Evolutionary conservation across 441 rosid species (phyloP), one percentile per base, ranked within the genome.

Genomic region (Kokia cookei): DNA sequence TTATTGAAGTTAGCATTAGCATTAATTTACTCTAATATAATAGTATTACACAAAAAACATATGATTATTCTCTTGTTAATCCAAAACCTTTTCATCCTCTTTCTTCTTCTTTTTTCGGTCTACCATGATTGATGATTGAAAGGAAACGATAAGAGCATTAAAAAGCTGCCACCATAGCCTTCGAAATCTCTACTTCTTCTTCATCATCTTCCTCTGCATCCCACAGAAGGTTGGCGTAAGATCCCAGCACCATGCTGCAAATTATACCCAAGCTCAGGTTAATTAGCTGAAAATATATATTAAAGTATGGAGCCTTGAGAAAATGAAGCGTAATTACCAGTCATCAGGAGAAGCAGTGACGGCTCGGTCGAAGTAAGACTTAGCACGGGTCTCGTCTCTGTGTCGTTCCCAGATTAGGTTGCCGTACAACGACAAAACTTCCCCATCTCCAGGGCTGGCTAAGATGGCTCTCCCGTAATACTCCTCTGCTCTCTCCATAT

Each of bases 161-260:
- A 73, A 82, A 78, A 3, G 82, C 84, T 27, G 82, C 80, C 76
- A 81, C 86, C 87, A 85, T 65, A 9, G 77, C 77, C 47, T 77
- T 79, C 17, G 83, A 43, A 19, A 59, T 76, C 42, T 40, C 69
- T 57, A 7, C 74, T n/a, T 65, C 26, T 27, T 29, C 89, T 1
- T 86, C 88, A 2, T 82, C 88, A 0, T 84, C 91, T 6, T 86
- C 92, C 35, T 81, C 97, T 1, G 89, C 81, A 65, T 90, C 96
- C 98, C 98, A 93, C 97, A 93, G 87, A 79, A 93, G 91, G 15
- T 79, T 79, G 2, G 98, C 96, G 59, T 91, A 93, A 1, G 97
- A 86, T 75, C 92, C 97, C 85, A 91, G 45, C 69, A 91, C 92
- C 91, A 78, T 77, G 75, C 98, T 93, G 73, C 84, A 72, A 65